phyloP scores from a whole-genome alignment of 1,139 yeast species.

The Geotrichum aggregatum region DNA sequence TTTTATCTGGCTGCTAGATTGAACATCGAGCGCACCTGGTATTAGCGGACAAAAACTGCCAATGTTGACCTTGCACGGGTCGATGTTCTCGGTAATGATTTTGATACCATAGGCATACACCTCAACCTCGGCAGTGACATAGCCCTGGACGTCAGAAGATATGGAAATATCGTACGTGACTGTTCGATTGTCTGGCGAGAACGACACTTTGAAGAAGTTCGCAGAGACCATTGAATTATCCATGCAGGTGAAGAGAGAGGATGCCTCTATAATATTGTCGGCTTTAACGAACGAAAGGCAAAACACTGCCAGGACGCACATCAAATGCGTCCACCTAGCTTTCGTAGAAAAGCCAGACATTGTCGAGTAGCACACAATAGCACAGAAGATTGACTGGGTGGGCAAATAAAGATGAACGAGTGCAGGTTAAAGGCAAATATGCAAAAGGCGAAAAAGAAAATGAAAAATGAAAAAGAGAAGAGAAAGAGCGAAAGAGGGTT shows the following conservation, averaged over 20 bases:
- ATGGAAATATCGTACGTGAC: slow-evolving; percentile 71
- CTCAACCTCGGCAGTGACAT: slow-evolving; percentile 64
- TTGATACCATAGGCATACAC: slow-evolving; percentile 81
- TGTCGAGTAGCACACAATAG: background rate
- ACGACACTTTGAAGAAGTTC: slow-evolving; percentile 69
- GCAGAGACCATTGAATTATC: slow-evolving; percentile 81
- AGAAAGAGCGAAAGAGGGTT: background rate
- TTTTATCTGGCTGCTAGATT: slow-evolving; percentile 49
- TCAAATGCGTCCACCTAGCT: no score
- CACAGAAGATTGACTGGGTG: background rate
- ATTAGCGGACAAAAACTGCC: slow-evolving; percentile 71
- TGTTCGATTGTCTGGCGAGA: slow-evolving; percentile 60
- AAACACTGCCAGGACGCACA: no score
- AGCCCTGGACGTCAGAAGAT: slow-evolving; percentile 67
- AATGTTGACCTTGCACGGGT: slow-evolving; percentile 57
- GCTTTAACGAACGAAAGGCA: slow-evolving; percentile 16
- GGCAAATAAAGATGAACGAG: background rate
- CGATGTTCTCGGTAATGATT: slow-evolving; percentile 51
- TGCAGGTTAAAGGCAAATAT: background rate
- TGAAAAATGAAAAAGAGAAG: background rate
- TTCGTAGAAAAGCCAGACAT: background rate
- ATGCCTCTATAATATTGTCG: slow-evolving; percentile 33
- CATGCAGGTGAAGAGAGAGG: slow-evolving; percentile 86
- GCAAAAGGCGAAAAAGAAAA: background rate
- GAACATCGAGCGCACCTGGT: slow-evolving; percentile 79